A percentile compares a stretch with the other conserved stretches of the same genome.
These are phyloP conservation scores for Gossypium schwendimanii DNA, from an alignment of 441 rosid genomes.

Conservation along the genomic window DNA sequence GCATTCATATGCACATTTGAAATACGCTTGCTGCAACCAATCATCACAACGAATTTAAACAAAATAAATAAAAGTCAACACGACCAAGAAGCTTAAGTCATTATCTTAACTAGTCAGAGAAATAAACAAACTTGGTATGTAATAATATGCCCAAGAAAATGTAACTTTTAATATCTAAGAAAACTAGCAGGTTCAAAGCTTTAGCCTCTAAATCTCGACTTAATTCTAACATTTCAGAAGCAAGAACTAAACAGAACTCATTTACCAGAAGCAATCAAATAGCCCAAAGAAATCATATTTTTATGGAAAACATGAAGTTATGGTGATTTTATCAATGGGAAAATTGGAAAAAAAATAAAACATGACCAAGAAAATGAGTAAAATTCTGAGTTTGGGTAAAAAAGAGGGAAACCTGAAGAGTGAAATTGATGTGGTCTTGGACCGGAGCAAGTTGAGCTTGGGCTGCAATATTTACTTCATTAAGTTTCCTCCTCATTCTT, in stretches of 20 bases:
- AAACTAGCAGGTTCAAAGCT: background rate
- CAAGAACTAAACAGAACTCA: background rate
- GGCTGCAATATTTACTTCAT: conserved; percentile 57
- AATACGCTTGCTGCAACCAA: conserved; percentile 67
- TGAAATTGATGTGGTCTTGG: conserved; percentile 84
- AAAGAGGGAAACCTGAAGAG: conserved; percentile 54
- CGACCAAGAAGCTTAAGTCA: background rate
- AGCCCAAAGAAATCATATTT: background rate
- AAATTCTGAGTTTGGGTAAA: background rate
- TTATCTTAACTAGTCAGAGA: background rate
- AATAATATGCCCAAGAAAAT: background rate
- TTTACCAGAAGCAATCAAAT: background rate
- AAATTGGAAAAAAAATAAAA: background rate
- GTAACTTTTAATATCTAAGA: background rate
- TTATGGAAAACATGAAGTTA: background rate
- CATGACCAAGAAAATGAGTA: background rate
- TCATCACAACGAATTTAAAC: background rate
- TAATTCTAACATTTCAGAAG: background rate
- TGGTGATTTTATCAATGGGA: background rate
- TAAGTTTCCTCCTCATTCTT: conserved; percentile 56
- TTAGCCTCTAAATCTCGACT: background rate
- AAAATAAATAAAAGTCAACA: background rate
- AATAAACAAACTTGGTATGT: background rate
- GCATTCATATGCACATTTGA: conserved; percentile 91
- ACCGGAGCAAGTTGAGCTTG: conserved; percentile 64